Base-by-base conservation (phyloP, 2,329 filamentous ascomycete species). In the Colletotrichum karsti region DNA sequence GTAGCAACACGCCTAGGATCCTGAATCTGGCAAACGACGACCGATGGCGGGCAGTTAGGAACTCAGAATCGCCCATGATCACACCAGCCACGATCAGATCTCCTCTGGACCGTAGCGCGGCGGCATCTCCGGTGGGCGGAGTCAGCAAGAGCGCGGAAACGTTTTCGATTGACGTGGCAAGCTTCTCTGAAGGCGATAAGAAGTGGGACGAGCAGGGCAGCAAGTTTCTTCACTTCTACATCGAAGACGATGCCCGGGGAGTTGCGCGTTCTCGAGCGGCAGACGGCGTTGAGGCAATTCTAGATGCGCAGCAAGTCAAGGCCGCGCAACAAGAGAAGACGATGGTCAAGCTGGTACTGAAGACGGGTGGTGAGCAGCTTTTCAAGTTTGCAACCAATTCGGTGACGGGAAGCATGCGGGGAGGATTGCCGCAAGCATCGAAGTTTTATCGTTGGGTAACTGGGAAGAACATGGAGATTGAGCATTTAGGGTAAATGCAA, bases 391-490 rank as follows among this genome's bases (percentile, higher is more conserved):
- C 24, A 12, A 22, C 15, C 15, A 68, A 69, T 30, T 24, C 35
- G 15, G 22, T 53, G 18, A 68, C 66, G 20, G 66, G 66, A 24
- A 69, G 56, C 41, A 33, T 35, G 8, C 61, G 61, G 2, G 56
- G 62, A 42, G 57, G 48, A 8, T 35, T 22, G 35, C 53, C 65
- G 33, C 66, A 69, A 26, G 63, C 50, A 18, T 37, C 42, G 12
- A 70, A 67, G 56, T 70, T 70, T 41, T 65, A 66, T 24, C 37
- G 44, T 4, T 70, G 66, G 66, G 37, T 70, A 24, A 57, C 55
- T 30, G 24, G n/a, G 9, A 57, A 50, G 51, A 70, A 69, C 24
- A 20, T 37, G 13, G 55, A 46, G 3, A 63, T 70, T 20, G 53
- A 64, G 53, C 56, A 69, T 20, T n/a, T 64, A 18, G 41, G 20